phyloP scores from a whole-genome alignment of 179 eudicot species.

The Patellifolia procumbens region DNA sequence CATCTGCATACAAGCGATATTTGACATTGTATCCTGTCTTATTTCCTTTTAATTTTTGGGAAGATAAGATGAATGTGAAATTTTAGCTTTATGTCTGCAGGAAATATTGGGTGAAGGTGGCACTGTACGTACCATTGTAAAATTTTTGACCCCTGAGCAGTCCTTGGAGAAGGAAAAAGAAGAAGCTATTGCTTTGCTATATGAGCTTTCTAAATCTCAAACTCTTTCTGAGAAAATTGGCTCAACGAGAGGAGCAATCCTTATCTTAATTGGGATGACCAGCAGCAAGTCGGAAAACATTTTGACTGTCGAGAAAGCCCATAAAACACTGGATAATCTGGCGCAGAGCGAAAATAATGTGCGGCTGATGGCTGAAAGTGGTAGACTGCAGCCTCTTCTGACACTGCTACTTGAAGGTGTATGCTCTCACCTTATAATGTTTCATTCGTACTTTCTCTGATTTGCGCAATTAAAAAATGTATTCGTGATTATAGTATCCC shows the following conservation, averaged over 20 bases:
- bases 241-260: slow-evolving; percentile 81
- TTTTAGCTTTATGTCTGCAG: slow-evolving; percentile 38
- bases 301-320: slow-evolving; percentile 67
- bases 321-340: slow-evolving; percentile 70
- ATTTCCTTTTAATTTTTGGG: background rate
- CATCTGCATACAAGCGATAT: background rate
- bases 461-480: background rate
- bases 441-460: background rate
- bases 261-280: slow-evolving; percentile 82
- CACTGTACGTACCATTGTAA: slow-evolving; percentile 75
- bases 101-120: slow-evolving; percentile 84
- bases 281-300: slow-evolving; percentile 82
- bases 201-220: slow-evolving; percentile 83
- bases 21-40: background rate
- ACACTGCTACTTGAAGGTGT: slow-evolving; percentile 72
- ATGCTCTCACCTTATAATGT: slow-evolving; percentile 4
- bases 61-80: background rate
- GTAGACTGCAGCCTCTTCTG: slow-evolving; percentile 87
- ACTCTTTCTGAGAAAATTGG: slow-evolving; percentile 75
- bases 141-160: slow-evolving; percentile 70
- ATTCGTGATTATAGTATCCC: background rate
- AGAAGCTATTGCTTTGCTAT: slow-evolving; percentile 74
- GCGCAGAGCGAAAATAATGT: slow-evolving; percentile 77
- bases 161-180: slow-evolving; percentile 70
- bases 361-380: slow-evolving; percentile 88